These are phyloP conservation scores for Coemansia sp. DNA, from an alignment of 192 early-diverging fungal species.

Conservation along the genomic window DNA sequence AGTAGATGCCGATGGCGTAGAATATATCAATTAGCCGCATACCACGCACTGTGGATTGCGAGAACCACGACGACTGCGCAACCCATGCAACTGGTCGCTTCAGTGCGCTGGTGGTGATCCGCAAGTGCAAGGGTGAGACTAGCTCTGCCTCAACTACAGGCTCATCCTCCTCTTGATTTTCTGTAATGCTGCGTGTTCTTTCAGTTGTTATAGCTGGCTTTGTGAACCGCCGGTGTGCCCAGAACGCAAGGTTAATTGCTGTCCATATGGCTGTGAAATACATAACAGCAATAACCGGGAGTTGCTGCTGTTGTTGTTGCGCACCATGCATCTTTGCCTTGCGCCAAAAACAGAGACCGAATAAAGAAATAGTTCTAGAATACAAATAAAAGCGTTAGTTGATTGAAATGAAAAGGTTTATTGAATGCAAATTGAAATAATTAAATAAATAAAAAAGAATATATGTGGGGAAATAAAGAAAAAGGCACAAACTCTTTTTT, in stretches of 20 bases:
- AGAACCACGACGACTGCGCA: neutral
- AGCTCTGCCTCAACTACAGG: slow-evolving; percentile 12
- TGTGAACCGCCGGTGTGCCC: neutral
- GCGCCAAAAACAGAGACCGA: too few species aligned
- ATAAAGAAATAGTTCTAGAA: neutral
- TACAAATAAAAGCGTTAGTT: neutral
- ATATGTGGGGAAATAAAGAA: neutral
- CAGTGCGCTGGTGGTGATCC: slow-evolving; percentile 14
- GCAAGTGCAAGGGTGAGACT: slow-evolving; percentile 40
- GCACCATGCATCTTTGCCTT: neutral
- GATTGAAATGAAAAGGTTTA: neutral
- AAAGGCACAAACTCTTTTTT: neutral
- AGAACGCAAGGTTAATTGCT: slow-evolving; percentile 13
- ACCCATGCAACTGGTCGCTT: slow-evolving; percentile 4
- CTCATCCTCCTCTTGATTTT: neutral
- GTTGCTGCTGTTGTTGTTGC: neutral
- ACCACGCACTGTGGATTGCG: neutral
- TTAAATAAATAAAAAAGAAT: slow-evolving; percentile 5
- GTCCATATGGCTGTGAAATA: slow-evolving; percentile 17
- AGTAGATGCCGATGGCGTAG: slow-evolving; percentile 13
- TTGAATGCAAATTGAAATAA: neutral
- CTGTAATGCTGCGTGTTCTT: neutral
- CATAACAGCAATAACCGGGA: slow-evolving; percentile 10
- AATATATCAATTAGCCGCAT: slow-evolving; percentile 13
- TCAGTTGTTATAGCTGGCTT: neutral